A percentile compares a stretch with the other conserved stretches of the same genome.
Conservation (phyloP, 2,329 filamentous ascomycete genomes). For the Paecilomyces niveus region DNA sequence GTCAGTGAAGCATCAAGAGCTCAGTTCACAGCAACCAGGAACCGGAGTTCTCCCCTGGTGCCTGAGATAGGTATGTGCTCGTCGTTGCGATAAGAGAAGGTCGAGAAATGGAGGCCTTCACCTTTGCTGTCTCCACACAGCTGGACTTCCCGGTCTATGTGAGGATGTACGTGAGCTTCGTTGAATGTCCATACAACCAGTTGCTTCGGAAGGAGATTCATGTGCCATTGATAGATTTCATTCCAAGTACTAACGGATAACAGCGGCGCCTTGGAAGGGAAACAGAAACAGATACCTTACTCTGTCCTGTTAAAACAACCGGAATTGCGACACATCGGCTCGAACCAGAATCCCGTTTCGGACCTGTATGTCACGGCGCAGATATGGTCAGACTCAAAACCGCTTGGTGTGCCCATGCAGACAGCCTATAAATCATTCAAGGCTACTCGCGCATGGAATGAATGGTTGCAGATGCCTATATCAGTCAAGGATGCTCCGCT, state of each 20-base stretch:
- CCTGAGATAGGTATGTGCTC: background rate
- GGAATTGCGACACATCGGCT: slow-evolving; percentile 79
- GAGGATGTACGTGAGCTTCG: slow-evolving; percentile 49
- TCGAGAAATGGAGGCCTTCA: slow-evolving; percentile 78
- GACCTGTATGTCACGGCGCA: slow-evolving; percentile 92
- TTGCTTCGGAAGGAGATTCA: background rate
- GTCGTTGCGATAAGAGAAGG: slow-evolving; percentile 8
- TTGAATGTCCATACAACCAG: background rate
- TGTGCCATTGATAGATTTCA: background rate
- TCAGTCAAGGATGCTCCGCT: slow-evolving; percentile 74
- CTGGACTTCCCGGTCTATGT: slow-evolving; percentile 64
- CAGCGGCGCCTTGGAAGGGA: slow-evolving; percentile 70
- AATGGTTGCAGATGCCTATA: slow-evolving; percentile 88
- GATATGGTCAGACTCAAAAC: slow-evolving; percentile 93
- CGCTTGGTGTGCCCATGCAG: slow-evolving; percentile 82
- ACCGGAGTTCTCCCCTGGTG: background rate
- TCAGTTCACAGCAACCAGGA: background rate
- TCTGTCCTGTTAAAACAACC: slow-evolving; percentile 73
- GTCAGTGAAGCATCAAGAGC: background rate
- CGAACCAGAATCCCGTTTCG: slow-evolving; percentile 72
- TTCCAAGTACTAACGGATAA: slow-evolving; percentile 1
- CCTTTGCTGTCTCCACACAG: slow-evolving; percentile 83
- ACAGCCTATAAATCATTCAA: slow-evolving; percentile 91
- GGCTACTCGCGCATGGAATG: slow-evolving; percentile 70
- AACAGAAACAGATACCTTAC: slow-evolving; percentile 65